phyloP scores from a whole-genome alignment of 2,329 filamentous ascomycete species.

The Fusarium staphyleae region DNA sequence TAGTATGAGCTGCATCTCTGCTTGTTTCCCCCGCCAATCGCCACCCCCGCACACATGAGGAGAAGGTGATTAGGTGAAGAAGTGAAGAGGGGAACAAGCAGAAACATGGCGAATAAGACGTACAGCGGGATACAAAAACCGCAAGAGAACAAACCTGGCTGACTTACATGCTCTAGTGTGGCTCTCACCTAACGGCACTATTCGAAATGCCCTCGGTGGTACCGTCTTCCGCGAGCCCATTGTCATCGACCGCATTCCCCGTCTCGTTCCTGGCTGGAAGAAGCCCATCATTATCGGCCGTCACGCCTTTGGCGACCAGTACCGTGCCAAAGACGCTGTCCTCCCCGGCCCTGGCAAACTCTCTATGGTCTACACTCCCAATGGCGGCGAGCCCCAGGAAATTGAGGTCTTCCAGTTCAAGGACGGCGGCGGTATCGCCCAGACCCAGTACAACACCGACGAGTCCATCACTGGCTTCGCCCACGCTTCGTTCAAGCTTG shows the following conservation, averaged over 20 bases:
- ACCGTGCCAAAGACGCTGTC: constrained; percentile 92
- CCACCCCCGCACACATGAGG: constrained; percentile 38
- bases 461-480: constrained; percentile 95
- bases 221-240: constrained; percentile 99
- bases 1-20: constrained; percentile 26
- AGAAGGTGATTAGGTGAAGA: constrained; percentile 14
- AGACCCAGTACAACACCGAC: constrained; percentile 98
- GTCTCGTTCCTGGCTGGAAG: constrained; percentile 96
- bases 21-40: constrained; percentile 28
- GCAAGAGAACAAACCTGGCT: constrained; percentile 25
- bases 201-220: constrained; percentile 78
- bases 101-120: constrained; percentile 22
- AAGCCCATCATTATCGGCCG: constrained; percentile 99
- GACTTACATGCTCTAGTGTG: constrained; percentile 70
- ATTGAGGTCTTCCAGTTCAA: constrained; percentile 93
- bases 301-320: constrained; percentile 98
- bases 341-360: constrained; percentile 85
- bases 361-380: constrained; percentile 93
- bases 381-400: constrained; percentile 79
- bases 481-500: constrained; percentile 96
- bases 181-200: constrained; percentile 95
- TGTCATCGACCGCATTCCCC: constrained; percentile 90
- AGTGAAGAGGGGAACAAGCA: constrained; percentile 14
- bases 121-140: constrained; percentile 4
- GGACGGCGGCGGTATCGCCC: constrained; percentile 83